A percentile compares a stretch with the other conserved stretches of the same genome.
These are phyloP conservation scores for Geotrichum aggregatum DNA, from an alignment of 1,139 yeast genomes.

Conservation along the genomic window DNA sequence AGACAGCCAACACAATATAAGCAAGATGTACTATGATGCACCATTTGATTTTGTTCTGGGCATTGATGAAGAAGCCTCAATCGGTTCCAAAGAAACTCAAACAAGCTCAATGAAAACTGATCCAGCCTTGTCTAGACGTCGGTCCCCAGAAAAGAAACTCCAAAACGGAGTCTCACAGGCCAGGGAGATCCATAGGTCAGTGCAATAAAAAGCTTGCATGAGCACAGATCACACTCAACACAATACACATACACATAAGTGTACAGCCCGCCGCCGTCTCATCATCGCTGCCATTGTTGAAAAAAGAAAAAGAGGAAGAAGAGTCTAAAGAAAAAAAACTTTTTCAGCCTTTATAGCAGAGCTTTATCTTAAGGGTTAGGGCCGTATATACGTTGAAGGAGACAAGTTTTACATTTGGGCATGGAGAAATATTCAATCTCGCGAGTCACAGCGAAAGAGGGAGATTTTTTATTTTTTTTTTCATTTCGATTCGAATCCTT, in stretches of 20 bases:
- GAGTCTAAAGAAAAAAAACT: not conserved
- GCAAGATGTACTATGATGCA: slow-evolving; percentile 35
- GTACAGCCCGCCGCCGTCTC: slow-evolving; percentile 15
- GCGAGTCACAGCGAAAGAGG: no score
- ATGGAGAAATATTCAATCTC: no score
- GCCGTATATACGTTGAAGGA: no score
- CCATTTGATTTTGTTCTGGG: slow-evolving; percentile 20
- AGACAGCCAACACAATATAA: slow-evolving; percentile 2
- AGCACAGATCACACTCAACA: slow-evolving; percentile 11
- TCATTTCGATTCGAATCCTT: not conserved
- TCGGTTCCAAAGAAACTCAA: no score
- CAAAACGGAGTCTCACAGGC: slow-evolving; percentile 26
- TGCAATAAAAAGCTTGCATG: not conserved
- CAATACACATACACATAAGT: not conserved
- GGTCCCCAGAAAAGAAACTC: slow-evolving; percentile 21
- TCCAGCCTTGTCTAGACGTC: slow-evolving; percentile 11
- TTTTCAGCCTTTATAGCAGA: not conserved
- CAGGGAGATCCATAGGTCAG: slow-evolving; percentile 22
- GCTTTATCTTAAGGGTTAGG: no score
- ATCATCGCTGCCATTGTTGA: slow-evolving; percentile 14
- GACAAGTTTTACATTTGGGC: no score
- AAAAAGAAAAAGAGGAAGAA: slow-evolving; percentile 4
- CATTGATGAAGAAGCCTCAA: slow-evolving; percentile 6
- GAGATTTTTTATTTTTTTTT: slow-evolving; percentile 1
- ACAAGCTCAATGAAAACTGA: not conserved